Percentiles rank a stretch among this genome's conserved stretches.
Evolutionary conservation across 2,329 filamentous ascomycete genomes (phyloP).

Genomic region (Dactylellina cionopaga): DNA sequence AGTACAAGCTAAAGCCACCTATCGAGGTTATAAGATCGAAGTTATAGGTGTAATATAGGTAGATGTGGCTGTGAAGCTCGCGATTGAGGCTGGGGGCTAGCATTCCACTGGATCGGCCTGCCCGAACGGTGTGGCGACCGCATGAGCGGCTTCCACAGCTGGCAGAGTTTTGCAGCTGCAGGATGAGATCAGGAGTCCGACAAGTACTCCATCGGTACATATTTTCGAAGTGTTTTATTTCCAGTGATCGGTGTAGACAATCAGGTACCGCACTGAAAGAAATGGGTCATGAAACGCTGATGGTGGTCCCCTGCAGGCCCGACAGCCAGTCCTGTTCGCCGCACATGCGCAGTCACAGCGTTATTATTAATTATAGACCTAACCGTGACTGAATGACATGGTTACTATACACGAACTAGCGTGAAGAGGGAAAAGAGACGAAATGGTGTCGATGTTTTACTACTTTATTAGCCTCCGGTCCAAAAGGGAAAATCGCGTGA

Average conservation of each 20-base stretch:
- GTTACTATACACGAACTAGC: too few species aligned
- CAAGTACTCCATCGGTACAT: too few species aligned
- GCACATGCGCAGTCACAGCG: background rate
- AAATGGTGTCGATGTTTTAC: conserved; percentile 35
- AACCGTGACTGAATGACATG: background rate
- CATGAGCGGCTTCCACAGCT: background rate
- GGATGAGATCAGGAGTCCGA: conserved; percentile 34
- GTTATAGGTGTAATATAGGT: background rate
- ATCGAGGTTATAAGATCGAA: background rate
- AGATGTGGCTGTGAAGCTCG: conserved; percentile 43
- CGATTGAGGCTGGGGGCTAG: conserved; percentile 15
- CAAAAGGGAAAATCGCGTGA: conserved; percentile 39
- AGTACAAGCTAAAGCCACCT: background rate
- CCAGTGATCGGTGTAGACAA: too few species aligned
- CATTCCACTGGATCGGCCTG: conserved; percentile 1
- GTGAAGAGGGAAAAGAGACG: conserved; percentile 1
- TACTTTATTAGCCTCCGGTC: conserved; percentile 30
- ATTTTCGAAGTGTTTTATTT: too few species aligned
- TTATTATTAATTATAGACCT: background rate
- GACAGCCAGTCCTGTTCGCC: conserved; percentile 6
- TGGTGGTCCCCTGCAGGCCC: conserved; percentile 16
- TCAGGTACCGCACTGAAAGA: too few species aligned
- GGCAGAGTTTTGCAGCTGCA: conserved; percentile 6
- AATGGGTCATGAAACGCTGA: background rate
- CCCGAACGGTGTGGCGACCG: conserved; percentile 13